These are phyloP conservation scores for Rhizophora mangle DNA, from an alignment of 345 rosid genomes.

Conservation along the genomic window DNA sequence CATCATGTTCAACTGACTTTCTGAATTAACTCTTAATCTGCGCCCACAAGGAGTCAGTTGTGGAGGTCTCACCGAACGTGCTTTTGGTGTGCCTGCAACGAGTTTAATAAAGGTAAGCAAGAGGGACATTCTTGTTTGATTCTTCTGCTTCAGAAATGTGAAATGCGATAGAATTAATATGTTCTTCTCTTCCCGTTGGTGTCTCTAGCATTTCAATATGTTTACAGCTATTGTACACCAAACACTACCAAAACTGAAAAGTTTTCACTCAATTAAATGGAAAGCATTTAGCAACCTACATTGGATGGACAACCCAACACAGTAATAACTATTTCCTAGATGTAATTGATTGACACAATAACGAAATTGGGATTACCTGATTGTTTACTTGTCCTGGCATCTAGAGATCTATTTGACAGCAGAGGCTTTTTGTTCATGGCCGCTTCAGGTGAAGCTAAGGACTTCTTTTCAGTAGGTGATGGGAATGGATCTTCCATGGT, in stretches of 20 bases:
- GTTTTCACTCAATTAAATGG: too few relatives aligned
- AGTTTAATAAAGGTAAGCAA: too few relatives aligned
- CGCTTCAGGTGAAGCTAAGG: conserved; percentile 37
- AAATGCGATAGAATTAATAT: too few relatives aligned
- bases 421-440: conserved; percentile 32
- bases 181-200: too few relatives aligned
- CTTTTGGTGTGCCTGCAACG: conserved; percentile 46
- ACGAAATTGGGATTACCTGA: conserved; percentile 41
- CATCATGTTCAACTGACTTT: conserved; percentile 38
- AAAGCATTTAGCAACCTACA: not conserved
- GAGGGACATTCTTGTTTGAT: too few relatives aligned
- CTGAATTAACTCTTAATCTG: conserved; percentile 56
- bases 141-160: too few relatives aligned
- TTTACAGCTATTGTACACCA: too few relatives aligned
- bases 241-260: not conserved
- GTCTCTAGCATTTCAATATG: too few relatives aligned
- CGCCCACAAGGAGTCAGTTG: conserved; percentile 48
- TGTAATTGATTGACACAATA: not conserved
- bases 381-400: conserved; percentile 40
- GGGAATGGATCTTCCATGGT: conserved; percentile 42
- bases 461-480: conserved; percentile 39
- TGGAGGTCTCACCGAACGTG: conserved; percentile 54
- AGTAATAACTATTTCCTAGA: not conserved
- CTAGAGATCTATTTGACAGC: conserved; percentile 39
- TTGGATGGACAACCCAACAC: too few relatives aligned